phyloP scores from a whole-genome alignment of 192 early-diverging fungal species.

The Linderina pennispora region DNA sequence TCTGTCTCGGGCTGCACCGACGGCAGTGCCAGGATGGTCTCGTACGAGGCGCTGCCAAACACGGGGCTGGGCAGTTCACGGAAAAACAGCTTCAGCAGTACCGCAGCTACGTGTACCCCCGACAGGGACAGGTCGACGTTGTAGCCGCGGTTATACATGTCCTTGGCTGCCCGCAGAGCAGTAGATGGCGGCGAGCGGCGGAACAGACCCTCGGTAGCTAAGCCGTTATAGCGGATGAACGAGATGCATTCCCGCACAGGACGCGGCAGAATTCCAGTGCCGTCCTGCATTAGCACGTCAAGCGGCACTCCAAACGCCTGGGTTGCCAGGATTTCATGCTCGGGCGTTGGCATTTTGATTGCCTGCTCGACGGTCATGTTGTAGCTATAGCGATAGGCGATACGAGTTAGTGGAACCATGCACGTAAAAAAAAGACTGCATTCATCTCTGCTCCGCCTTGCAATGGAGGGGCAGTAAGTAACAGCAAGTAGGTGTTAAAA shows the following conservation, averaged over 20 bases:
- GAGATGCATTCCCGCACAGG: constrained; percentile 67
- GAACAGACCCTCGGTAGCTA: constrained; percentile 79
- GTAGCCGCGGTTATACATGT: constrained; percentile 23
- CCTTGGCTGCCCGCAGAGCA: constrained; percentile 52
- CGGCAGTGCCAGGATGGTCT: constrained; percentile 42
- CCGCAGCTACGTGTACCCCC: constrained; percentile 75
- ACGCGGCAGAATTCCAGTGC: constrained; percentile 57
- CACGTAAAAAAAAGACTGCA: background rate
- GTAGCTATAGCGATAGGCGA: constrained; percentile 20
- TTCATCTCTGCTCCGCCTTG: no score
- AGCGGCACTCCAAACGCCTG: constrained; percentile 66
- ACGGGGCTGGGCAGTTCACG: constrained; percentile 71
- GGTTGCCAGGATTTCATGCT: background rate
- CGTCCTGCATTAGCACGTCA: constrained; percentile 55
- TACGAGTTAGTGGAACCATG: background rate
- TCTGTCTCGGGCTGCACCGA: background rate
- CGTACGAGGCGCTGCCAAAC: constrained; percentile 54
- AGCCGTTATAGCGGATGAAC: constrained; percentile 57
- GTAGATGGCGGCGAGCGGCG: constrained; percentile 71
- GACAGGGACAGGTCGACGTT: constrained; percentile 51
- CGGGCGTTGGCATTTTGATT: constrained; percentile 9
- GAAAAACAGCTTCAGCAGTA: constrained; percentile 77
- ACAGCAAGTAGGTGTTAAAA: background rate
- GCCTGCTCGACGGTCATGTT: constrained; percentile 17
- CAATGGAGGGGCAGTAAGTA: no score